These are phyloP conservation scores for Cicer arietinum DNA, from an alignment of 306 rosid species.

Conservation along the genomic window DNA sequence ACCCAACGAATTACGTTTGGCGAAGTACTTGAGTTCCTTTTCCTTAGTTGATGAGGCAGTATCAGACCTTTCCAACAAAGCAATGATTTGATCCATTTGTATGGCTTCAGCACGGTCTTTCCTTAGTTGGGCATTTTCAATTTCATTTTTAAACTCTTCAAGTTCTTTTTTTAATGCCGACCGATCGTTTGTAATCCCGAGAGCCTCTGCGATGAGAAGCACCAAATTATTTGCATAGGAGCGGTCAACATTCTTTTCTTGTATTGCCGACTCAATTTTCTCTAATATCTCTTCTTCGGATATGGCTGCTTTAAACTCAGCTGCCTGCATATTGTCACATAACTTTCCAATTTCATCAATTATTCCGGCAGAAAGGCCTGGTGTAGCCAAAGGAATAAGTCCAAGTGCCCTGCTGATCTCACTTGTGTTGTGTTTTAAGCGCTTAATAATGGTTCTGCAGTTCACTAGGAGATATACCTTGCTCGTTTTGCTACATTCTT, in stretches of 20 bases:
- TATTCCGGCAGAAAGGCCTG: slow-evolving; percentile 59
- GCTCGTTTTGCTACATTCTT: slow-evolving; percentile 73
- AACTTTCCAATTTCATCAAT: slow-evolving; percentile 62
- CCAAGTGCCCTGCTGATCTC: slow-evolving; percentile 64
- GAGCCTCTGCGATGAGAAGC: slow-evolving; percentile 71
- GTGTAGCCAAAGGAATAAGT: slow-evolving; percentile 66
- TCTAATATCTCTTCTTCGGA: slow-evolving; percentile 79
- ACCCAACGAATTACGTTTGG: slow-evolving; percentile 65
- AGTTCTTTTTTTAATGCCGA: slow-evolving; percentile 69
- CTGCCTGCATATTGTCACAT: slow-evolving; percentile 64
- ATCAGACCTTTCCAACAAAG: slow-evolving; percentile 86
- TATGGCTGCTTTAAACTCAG: slow-evolving; percentile 71
- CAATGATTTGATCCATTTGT: slow-evolving; percentile 92
- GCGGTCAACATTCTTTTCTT: slow-evolving; percentile 69
- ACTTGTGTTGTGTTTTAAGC: slow-evolving; percentile 46
- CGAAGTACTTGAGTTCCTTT: slow-evolving; percentile 63
- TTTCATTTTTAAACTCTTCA: slow-evolving; percentile 76
- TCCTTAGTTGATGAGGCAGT: slow-evolving; percentile 73
- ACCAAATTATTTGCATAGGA: slow-evolving; percentile 75
- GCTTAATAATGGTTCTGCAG: slow-evolving; percentile 57
- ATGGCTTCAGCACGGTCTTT: slow-evolving; percentile 81
- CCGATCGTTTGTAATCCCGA: slow-evolving; percentile 70
- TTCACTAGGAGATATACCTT: slow-evolving; percentile 73
- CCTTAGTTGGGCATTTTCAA: slow-evolving; percentile 69
- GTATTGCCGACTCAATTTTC: slow-evolving; percentile 76